Evolutionary conservation across 2,329 filamentous ascomycete genomes (phyloP).

Genomic region (Apiospora pterosperma): DNA sequence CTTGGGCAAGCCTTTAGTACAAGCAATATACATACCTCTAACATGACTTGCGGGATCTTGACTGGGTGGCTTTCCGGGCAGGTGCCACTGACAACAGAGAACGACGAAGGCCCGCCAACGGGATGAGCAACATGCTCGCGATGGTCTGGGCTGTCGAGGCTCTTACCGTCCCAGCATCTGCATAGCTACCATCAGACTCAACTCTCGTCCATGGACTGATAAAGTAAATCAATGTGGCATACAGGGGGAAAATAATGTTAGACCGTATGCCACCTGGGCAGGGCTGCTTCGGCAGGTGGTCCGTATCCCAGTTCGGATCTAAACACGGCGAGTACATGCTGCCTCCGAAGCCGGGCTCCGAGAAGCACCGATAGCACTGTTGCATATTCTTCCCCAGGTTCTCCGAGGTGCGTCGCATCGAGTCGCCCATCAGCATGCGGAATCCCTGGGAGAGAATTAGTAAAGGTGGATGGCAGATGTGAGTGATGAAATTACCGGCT

Average conservation of each 20-base stretch:
- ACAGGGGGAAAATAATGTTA: neutral
- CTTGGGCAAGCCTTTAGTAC: too few species aligned
- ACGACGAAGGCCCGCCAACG: constrained; percentile 21
- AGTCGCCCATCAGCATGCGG: constrained; percentile 28
- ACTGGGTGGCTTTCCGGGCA: constrained; percentile 40
- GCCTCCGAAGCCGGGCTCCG: constrained; percentile 25
- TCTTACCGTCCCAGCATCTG: constrained; percentile 22
- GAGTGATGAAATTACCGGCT: constrained; percentile 16
- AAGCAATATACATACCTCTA: constrained; percentile 23
- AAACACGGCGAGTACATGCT: constrained; percentile 21
- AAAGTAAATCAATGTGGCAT: constrained; percentile 14
- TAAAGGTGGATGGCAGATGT: neutral
- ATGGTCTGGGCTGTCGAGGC: constrained; percentile 15
- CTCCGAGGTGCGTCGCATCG: constrained; percentile 20
- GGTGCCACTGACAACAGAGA: constrained; percentile 40
- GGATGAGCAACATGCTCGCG: constrained; percentile 36
- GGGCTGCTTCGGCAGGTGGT: constrained; percentile 23
- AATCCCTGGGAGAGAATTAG: constrained; percentile 18
- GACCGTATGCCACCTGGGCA: neutral
- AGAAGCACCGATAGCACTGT: constrained; percentile 27
- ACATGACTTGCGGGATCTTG: constrained; percentile 36
- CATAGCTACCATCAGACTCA: neutral
- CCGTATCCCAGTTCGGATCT: constrained; percentile 20
- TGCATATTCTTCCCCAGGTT: constrained; percentile 20
- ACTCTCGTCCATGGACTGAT: neutral